Base-by-base conservation (phyloP, 495 filamentous ascomycete species). In the Echria macrotheca region DNA sequence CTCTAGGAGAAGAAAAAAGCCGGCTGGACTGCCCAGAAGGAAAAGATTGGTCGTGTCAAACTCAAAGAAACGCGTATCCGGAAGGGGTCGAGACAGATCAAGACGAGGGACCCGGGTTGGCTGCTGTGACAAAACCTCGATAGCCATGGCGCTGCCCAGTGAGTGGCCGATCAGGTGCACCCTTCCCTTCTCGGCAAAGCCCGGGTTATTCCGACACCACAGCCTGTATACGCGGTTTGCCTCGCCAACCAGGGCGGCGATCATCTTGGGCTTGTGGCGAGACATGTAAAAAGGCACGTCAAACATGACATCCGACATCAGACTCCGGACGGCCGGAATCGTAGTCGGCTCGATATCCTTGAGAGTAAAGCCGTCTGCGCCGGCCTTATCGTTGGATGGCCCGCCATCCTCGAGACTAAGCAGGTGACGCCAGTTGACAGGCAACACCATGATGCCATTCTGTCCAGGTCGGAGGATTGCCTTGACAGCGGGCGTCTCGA, bases 251-350 rank as follows among this genome's bases (percentile, higher is more conserved):
- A 96, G 83, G 1, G 91, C 91, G 44, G 82, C 76, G 22, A 95
- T 83, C 90, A 98, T 97, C 67, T 88, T 95, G 1, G 84, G 81
- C 56, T 96, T 93, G 66, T 96, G 93, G 56, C 93, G 86, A 1
- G 91, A 96, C 53, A 98, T 80, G 66, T 97, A 98, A 57, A 95
- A 96, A 0, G 93, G 93, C 26, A 98, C 89, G 61, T 98, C 93
- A 4, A 96, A 81, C 87, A 98, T 95, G 47, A 98, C 89, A 62
- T 98, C 93, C 45, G 86, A 90, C 52, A 98, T 90, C 54, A 98
- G 76, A 54, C 85, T 86, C 8, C 93, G 82, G 0, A 98, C 84
- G 4, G 86, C 87, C 0, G 91, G 89, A 39, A 98, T 85, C 0
- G 89, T 87, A n/a, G 82, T 76, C 0, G 88, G 90, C 3, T 93